These are phyloP conservation scores for Podaxis pistillaris DNA, from an alignment of 768 basidiomycete species.

Conservation along the genomic window DNA sequence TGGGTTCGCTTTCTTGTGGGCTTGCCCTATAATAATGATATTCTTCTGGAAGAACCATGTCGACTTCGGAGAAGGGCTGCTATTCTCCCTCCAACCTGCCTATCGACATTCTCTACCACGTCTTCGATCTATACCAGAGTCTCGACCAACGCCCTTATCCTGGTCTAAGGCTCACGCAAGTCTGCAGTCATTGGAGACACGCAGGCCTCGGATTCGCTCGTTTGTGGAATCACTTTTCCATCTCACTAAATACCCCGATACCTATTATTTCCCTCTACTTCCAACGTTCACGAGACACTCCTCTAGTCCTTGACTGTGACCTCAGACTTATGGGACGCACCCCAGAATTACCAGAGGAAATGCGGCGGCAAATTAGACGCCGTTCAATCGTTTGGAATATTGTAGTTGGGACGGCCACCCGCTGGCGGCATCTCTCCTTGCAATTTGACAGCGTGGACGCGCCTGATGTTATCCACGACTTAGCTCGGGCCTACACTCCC, in stretches of 20 bases:
- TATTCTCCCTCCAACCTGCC: not conserved
- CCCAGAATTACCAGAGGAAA: not conserved
- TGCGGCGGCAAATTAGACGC: not conserved
- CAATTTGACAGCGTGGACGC: not conserved
- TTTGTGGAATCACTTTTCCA: constrained; percentile 19
- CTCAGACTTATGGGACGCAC: constrained; percentile 14
- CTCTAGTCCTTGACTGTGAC: constrained; percentile 22
- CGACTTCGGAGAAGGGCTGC: not conserved
- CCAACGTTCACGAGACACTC: constrained; percentile 19
- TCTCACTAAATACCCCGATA: constrained; percentile 17
- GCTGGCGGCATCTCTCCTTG: not conserved
- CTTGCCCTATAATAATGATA: not conserved
- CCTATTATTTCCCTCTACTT: constrained; percentile 20
- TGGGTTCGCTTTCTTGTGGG: not conserved
- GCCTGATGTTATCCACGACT: not conserved
- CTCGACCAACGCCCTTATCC: not conserved
- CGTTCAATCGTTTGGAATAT: not conserved
- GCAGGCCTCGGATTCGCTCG: constrained; percentile 15
- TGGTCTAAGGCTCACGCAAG: constrained; percentile 18
- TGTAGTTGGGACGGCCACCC: not conserved
- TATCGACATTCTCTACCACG: not conserved
- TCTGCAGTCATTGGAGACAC: constrained; percentile 23
- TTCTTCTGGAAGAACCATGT: not conserved
- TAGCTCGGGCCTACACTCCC: not conserved
- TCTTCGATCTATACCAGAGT: not conserved